Evolutionary conservation across 768 basidiomycete species (phyloP), one percentile per base, ranked within the genome.

Genomic region (Chalciporus sphaerocephalus): DNA sequence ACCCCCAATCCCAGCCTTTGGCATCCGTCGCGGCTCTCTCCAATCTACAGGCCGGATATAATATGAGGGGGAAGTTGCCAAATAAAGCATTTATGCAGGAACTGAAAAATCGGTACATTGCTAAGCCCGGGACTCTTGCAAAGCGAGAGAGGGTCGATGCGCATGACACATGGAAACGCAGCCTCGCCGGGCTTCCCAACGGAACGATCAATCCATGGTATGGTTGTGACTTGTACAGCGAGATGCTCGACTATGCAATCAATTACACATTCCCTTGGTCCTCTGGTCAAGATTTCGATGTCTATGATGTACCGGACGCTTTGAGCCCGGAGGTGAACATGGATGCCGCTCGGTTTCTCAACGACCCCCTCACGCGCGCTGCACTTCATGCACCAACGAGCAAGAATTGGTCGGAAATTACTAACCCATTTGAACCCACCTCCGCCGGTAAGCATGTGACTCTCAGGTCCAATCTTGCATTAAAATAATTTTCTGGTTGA

Each of bases 331-430:
- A 73, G 55, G 67, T 70, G 5, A 61, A 69, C 2, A 56, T 63
- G 38, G 77, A 85, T 56, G 75, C 69, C 1, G 69, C 60, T 23
- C 54, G 75, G 21, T 87, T 85, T 62, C 62, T 85, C 42, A 87
- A 86, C 54, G 81, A 83, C 55, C 65, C 70, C 23, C 67, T 57
- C 23, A 77, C 75, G 10, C 70, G 76, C 37, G 67, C 71, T 30
- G 84, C 84, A 0, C 58, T 88, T 18, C 85, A 88, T 59, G 85
- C 84, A 1, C 85, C 85, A 3, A 76, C 73, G 4, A 85, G 76
- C 59, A 78, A 77, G 54, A 57, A 76, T 27, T 76, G 75, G 74
- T n/a, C 23, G 1, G 38, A 52, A 11, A 41, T 52, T 22, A 58
- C 52, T 50, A 61, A 43, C 42, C 34, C 59, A 4, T 65, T 70